Evolutionary conservation across 78 protist genomes (phyloP).

Genomic region (Monocercomonoides exilis): DNA sequence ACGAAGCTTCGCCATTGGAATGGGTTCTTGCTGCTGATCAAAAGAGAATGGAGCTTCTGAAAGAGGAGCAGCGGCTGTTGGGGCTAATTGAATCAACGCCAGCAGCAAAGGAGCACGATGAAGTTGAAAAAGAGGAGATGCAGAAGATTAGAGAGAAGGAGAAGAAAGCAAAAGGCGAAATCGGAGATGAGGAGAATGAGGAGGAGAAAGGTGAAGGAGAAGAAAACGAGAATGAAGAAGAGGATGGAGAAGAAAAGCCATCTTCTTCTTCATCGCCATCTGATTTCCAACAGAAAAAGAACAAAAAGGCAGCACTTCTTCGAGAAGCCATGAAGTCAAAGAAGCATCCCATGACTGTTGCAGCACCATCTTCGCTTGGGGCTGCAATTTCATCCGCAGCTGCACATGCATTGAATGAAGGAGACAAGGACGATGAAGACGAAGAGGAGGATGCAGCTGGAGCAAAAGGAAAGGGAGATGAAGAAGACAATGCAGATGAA

Average conservation of each 20-base stretch:
- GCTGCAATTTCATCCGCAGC: neutral
- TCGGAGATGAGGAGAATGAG: neutral
- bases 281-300: too few relatives aligned
- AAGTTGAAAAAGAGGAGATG: neutral
- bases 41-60: slow-evolving; percentile 15
- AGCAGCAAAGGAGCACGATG: neutral
- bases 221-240: too few relatives aligned
- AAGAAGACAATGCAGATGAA: too few relatives aligned
- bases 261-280: neutral
- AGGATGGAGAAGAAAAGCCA: neutral
- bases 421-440: too few relatives aligned
- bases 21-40: slow-evolving; percentile 28
- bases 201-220: neutral
- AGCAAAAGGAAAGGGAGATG: too few relatives aligned
- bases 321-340: neutral
- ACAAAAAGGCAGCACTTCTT: neutral
- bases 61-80: slow-evolving; percentile 2
- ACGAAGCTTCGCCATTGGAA: slow-evolving; percentile 36
- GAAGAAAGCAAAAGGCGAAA: too few relatives aligned
- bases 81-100: neutral
- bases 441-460: too few relatives aligned
- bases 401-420: neutral
- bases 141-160: neutral
- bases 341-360: neutral
- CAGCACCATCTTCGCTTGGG: neutral